Conservation (phyloP, 169 alveolate genomes). For the Babesia divergens region DNA sequence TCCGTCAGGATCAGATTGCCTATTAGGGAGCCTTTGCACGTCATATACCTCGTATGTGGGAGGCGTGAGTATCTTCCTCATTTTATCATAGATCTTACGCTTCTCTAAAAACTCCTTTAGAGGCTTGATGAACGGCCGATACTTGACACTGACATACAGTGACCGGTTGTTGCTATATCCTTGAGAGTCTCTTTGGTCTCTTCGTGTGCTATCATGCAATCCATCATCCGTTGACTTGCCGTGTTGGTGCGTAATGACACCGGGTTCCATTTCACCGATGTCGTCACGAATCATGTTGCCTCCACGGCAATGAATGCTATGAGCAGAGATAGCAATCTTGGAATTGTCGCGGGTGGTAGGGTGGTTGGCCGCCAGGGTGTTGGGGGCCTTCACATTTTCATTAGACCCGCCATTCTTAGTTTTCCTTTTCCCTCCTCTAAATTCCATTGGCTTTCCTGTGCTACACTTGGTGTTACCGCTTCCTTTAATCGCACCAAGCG, state of each 20-base stretch:
- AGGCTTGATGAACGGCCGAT: neutral
- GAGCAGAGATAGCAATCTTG: no score
- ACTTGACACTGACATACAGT: neutral
- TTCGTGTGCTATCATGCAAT: neutral
- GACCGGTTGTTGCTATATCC: neutral
- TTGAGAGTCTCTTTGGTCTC: neutral
- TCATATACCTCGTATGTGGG: neutral
- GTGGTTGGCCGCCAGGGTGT: no score
- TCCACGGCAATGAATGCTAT: neutral
- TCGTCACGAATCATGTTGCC: neutral
- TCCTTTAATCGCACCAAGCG: neutral
- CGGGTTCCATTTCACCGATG: neutral
- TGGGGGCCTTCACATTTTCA: no score
- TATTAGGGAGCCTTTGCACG: no score
- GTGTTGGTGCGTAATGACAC: neutral
- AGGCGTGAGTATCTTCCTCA: neutral
- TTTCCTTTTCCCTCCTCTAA: no score
- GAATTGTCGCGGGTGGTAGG: no score
- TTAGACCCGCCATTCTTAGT: no score
- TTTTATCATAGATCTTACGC: constrained; percentile 20
- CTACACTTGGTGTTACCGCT: neutral
- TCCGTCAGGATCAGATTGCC: no score
- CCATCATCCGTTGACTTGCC: neutral
- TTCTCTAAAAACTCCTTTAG: constrained; percentile 12
- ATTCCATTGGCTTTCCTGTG: neutral